phyloP scores from a whole-genome alignment of 2,329 filamentous ascomycete species.

The Rhinocladiella similis region DNA sequence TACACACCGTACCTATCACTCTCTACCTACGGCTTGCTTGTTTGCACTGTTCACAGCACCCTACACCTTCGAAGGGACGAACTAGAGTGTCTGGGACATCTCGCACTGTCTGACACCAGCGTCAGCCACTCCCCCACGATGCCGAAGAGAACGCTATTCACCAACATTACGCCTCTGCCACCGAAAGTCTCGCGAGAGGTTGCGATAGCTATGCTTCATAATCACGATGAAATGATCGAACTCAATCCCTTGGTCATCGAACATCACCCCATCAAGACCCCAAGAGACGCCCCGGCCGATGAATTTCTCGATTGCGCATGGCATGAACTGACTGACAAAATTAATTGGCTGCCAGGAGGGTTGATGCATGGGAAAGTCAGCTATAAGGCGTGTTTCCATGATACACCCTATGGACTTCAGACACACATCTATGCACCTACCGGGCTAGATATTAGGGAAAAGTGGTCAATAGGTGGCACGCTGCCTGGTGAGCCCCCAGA shows the following conservation, averaged over 20 bases:
- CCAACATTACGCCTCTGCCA: constrained; percentile 76
- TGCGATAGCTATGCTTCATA: constrained; percentile 74
- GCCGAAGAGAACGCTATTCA: constrained; percentile 72
- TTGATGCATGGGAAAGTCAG: constrained; percentile 65
- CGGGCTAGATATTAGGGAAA: constrained; percentile 74
- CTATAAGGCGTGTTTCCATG: constrained; percentile 79
- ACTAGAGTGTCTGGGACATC: neutral
- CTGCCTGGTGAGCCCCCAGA: constrained; percentile 69
- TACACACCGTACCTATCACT: no score
- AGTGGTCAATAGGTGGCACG: constrained; percentile 74
- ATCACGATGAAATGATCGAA: constrained; percentile 81
- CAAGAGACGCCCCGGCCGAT: constrained; percentile 65
- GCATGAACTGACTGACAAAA: constrained; percentile 77
- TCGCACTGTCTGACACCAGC: neutral
- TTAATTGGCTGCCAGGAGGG: constrained; percentile 71
- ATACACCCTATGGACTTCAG: constrained; percentile 70
- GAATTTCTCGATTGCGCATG: constrained; percentile 68
- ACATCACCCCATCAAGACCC: constrained; percentile 67
- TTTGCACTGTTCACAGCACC: neutral
- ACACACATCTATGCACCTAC: constrained; percentile 83
- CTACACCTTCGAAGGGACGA: neutral
- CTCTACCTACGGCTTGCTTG: no score
- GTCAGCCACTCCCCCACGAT: constrained; percentile 47
- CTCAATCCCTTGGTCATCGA: constrained; percentile 80
- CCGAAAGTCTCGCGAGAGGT: constrained; percentile 64